Evolutionary conservation across 2,329 filamentous ascomycete species (phyloP), one percentile per base, ranked within the genome.

Genomic region (Nemania serpens): DNA sequence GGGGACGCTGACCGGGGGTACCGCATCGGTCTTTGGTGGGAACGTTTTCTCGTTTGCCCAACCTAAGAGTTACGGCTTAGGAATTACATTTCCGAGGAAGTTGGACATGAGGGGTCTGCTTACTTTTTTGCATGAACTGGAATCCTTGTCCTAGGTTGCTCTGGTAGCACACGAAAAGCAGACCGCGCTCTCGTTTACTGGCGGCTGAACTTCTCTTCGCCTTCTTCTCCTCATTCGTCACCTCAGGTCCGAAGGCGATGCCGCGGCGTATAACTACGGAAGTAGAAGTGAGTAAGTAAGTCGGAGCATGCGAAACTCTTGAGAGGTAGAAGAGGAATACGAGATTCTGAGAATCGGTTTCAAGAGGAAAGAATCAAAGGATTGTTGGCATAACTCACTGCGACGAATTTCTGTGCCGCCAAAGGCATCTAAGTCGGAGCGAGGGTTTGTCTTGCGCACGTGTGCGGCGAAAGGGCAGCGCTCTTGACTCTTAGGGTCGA

Each of bases 81-180:
- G 65, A 67, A 69, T 25, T 5, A 39, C 11, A n/a, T 2, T 1
- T 41, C 36, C 33, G 18, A 6, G 18, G 12, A 13, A 34, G 5
- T 7, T 41, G 0, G 5, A 34, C 22, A 36, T 43, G 33, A 47
- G 25, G 17, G n/a, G 36, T 18, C 1, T 22, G 62, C 72, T 65
- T 64, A 75, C 73, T 65, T 47, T 74, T 55, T 61, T 78, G 76
- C 25, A 77, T 64, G 63, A 78, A 78, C 11, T 73, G 67, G 63
- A 81, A 79, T 0, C 79, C 78, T 33, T 76, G 69, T 6, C 55
- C 60, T 20, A 81, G 71, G 47, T 75, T 73, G 61, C 75, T 77
- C 66, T 81, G 79, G 60, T 81, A 82, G 64, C 77, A 79, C 3
- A 71, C 71, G 56, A 81, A 82, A 15, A 81, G 68, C 10, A 82